Percentiles rank a stretch among this genome's conserved stretches.
Evolutionary conservation across 78 protist genomes (phyloP).

Genomic region (Tieghemostelium lacteum): DNA sequence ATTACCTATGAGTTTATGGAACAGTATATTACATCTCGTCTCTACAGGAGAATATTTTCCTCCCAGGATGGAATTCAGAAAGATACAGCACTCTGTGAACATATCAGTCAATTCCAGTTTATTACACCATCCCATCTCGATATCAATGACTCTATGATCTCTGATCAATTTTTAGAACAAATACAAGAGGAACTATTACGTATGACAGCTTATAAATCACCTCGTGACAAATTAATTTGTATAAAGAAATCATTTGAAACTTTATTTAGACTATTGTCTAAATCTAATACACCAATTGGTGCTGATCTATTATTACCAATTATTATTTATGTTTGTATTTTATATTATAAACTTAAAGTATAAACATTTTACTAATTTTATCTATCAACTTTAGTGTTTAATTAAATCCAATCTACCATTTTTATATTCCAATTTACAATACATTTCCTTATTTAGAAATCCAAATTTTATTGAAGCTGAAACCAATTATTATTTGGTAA

Average conservation of each 20-base stretch:
- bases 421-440: constrained; percentile 51
- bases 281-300: constrained; percentile 31
- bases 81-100: constrained; percentile 52
- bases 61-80: constrained; percentile 29
- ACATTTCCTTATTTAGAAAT: constrained; percentile 70
- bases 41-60: constrained; percentile 58
- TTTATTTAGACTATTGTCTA: constrained; percentile 38
- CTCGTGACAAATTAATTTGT: constrained; percentile 56
- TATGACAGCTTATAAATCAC: constrained; percentile 61
- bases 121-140: constrained; percentile 58
- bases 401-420: constrained; percentile 79
- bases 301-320: constrained; percentile 75
- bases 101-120: constrained; percentile 40
- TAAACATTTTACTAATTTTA: neutral
- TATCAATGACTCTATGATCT: constrained; percentile 16
- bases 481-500: constrained; percentile 56
- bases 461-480: constrained; percentile 77
- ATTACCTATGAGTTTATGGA: constrained; percentile 55
- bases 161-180: constrained; percentile 54
- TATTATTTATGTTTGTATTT: constrained; percentile 45
- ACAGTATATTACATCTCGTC: constrained; percentile 38
- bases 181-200: constrained; percentile 59
- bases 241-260: constrained; percentile 25
- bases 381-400: constrained; percentile 26
- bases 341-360: neutral